Conservation (phyloP, 164 flowering plant species). For the Tetracentron sinense region DNA sequence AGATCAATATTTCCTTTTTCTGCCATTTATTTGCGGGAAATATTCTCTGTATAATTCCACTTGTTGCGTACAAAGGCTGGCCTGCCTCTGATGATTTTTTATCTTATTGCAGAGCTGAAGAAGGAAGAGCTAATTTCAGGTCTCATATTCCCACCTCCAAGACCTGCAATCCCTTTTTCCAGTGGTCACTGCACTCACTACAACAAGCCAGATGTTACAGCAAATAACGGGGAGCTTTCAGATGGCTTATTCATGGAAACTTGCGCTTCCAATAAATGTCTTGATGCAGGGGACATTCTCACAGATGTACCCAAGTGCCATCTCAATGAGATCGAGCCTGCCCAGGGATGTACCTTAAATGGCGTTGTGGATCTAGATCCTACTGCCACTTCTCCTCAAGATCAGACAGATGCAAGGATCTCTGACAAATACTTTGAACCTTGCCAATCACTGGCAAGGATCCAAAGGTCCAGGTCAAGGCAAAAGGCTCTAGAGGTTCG, state of each 20-base stretch:
- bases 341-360: background rate
- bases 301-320: constrained; percentile 14
- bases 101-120: constrained; percentile 42
- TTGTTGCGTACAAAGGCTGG: background rate
- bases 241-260: constrained; percentile 20
- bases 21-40: background rate
- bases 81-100: constrained; percentile 3
- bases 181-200: constrained; percentile 17
- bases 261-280: constrained; percentile 24
- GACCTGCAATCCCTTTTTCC: constrained; percentile 26
- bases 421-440: constrained; percentile 17
- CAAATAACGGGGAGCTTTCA: constrained; percentile 21
- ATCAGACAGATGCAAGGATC: constrained; percentile 23
- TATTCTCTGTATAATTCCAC: background rate
- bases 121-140: constrained; percentile 69
- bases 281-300: constrained; percentile 20
- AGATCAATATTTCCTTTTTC: no score
- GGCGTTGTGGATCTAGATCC: constrained; percentile 15
- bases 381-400: constrained; percentile 36
- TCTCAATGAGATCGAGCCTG: constrained; percentile 17
- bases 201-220: constrained; percentile 23
- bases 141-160: constrained; percentile 43
- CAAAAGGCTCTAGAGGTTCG: constrained; percentile 85
- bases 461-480: constrained; percentile 82
- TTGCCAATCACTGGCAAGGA: constrained; percentile 43